Base-by-base conservation (phyloP, 73 alveolate genomes). In the Stentor roeselii region DNA sequence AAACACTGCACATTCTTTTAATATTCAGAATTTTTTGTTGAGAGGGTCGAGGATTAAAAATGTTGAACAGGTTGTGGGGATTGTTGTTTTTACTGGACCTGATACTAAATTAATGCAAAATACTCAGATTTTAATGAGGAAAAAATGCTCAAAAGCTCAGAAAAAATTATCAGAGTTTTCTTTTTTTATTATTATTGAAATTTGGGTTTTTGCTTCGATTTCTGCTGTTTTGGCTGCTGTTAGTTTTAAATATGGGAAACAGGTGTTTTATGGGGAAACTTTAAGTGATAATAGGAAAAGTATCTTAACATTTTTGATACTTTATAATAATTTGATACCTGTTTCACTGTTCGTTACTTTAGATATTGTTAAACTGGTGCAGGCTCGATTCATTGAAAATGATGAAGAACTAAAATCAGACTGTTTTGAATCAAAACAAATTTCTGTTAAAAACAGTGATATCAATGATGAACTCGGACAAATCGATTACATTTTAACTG, bases 81-180 rank as follows among this genome's bases (percentile, higher is more conserved):
- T 76, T 21, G 74, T 41, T 1, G 60, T 76, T 3, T 76, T 88
- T 89, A 90, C 96, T 0, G 98, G 98, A 50, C 78, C 39, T 41
- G 96, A 93, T 77, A 92, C 98, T 34, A 93, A 92, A 82, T 90
- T 93, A 60, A 93, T 93, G 93, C 86, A 91, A 85, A 93, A 93
- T 78, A 92, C 94, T 36, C 14, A 76, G 76, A 76, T 76, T 3
- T 4, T 39, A 39, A 76, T 6, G 3, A 76, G 35, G 21, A 76
- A 36, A 76, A 76, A 76, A 60, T 31, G 3, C 11, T 60, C 36
- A 21, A 60, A 60, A 60, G 36, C 3, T 38, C 40, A 21, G 36
- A 60, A 60, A 21, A 60, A 21, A 31, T 31, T 60, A 31, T 14
- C 34, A 3, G 30, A 6, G 36, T 60, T 6, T 60, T 6, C 30